Evolutionary conservation across 805 yeast genomes (phyloP).

Genomic region (Starmerella apis): DNA sequence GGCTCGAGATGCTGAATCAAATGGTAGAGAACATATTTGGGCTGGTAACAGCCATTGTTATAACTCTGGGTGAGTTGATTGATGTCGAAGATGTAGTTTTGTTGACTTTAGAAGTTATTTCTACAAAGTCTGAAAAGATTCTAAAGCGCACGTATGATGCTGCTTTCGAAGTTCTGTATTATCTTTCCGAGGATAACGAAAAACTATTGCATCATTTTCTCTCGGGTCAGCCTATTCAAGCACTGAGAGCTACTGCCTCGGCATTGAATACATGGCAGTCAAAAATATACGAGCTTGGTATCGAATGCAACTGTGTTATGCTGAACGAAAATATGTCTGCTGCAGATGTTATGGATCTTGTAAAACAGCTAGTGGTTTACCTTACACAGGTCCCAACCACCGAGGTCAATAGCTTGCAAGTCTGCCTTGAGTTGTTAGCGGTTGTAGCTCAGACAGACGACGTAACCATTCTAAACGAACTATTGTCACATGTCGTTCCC

Average conservation of each 20-base stretch:
- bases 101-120: neutral
- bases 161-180: slow-evolving; percentile 29
- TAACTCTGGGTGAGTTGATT: neutral
- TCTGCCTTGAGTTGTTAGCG: slow-evolving; percentile 64
- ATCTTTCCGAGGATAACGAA: slow-evolving; percentile 28
- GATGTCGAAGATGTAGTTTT: slow-evolving; percentile 1
- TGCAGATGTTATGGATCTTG: slow-evolving; percentile 14
- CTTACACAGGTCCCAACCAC: slow-evolving; percentile 16
- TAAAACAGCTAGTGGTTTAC: slow-evolving; percentile 8
- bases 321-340: slow-evolving; percentile 14
- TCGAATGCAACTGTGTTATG: slow-evolving; percentile 23
- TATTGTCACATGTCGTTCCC: slow-evolving; percentile 28
- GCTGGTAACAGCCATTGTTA: slow-evolving; percentile 37
- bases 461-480: slow-evolving; percentile 12
- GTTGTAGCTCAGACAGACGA: slow-evolving; percentile 20
- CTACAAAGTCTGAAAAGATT: neutral
- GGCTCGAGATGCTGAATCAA: neutral
- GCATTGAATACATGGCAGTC: slow-evolving; percentile 15
- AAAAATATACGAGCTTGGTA: slow-evolving; percentile 27
- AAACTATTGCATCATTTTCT: slow-evolving; percentile 15
- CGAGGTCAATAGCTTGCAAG: slow-evolving; percentile 53
- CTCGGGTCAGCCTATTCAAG: neutral
- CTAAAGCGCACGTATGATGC: slow-evolving; percentile 15
- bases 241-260: neutral
- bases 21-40: slow-evolving; percentile 47